These are phyloP conservation scores for Rhynchospora pubera DNA, from an alignment of 176 grass and related monocot species.

Conservation along the genomic window DNA sequence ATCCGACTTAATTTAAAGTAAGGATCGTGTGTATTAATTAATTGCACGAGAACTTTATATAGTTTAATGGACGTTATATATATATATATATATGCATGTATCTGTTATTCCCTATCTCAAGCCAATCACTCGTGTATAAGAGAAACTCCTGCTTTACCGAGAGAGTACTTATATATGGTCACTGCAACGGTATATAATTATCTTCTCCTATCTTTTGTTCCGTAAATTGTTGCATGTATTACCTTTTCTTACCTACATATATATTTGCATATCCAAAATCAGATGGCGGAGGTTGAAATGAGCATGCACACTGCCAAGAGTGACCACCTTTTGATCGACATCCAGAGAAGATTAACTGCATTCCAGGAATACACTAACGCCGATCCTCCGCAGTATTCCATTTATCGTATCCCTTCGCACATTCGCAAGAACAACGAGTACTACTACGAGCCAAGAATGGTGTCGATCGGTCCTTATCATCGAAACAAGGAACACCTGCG, in stretches of 20 bases:
- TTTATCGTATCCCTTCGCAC: constrained; percentile 14
- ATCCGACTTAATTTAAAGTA: too few species aligned
- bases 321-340: background rate
- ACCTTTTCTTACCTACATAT: background rate
- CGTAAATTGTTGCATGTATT: background rate
- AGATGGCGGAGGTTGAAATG: background rate
- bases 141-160: background rate
- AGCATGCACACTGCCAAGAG: background rate
- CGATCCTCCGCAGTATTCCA: background rate
- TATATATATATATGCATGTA: too few species aligned
- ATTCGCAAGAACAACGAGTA: background rate
- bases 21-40: too few species aligned
- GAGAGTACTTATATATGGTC: background rate
- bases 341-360: background rate
- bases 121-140: background rate
- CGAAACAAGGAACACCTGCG: background rate
- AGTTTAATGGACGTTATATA: too few species aligned
- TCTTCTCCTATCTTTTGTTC: background rate
- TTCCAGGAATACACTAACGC: background rate
- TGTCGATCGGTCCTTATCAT: constrained; percentile 19
- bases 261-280: background rate
- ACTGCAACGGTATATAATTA: background rate
- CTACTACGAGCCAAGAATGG: constrained; percentile 13
- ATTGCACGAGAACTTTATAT: too few species aligned
- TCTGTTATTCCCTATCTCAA: too few species aligned